phyloP scores from a whole-genome alignment of 106 monocot species.

The Dioscorea zingiberensis region DNA sequence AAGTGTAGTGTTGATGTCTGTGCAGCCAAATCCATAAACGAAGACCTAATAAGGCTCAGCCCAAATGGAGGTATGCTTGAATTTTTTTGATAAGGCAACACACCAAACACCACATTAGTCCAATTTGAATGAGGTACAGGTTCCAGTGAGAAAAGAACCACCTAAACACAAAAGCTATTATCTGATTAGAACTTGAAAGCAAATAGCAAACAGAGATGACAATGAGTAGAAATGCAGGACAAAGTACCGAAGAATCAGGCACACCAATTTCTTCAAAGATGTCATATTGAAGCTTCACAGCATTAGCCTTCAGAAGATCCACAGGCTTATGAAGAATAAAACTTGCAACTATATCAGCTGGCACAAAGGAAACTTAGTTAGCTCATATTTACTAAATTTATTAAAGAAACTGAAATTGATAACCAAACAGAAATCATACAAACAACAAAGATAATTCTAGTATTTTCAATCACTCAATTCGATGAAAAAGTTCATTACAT shows the following conservation, averaged over 20 bases:
- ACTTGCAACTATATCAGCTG: conserved; percentile 84
- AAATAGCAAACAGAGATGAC: too few relatives aligned
- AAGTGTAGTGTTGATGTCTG: conserved; percentile 57
- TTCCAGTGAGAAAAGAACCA: conserved; percentile 45
- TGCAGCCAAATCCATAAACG: conserved; percentile 54
- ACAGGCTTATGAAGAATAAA: conserved; percentile 68
- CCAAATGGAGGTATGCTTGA: conserved; percentile 58
- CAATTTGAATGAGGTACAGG: conserved; percentile 47
- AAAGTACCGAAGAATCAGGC: conserved; percentile 57
- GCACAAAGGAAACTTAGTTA: conserved; percentile 4
- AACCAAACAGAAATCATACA: background rate
- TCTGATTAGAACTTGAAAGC: too few relatives aligned
- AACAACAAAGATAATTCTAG: background rate
- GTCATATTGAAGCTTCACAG: conserved; percentile 64
- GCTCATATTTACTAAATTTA: background rate
- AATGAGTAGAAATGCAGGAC: background rate
- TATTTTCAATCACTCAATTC: background rate
- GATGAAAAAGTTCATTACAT: background rate
- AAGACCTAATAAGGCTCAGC: conserved; percentile 67
- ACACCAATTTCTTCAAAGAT: conserved; percentile 87
- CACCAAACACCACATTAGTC: conserved; percentile 81
- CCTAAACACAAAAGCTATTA: conserved; percentile 26
- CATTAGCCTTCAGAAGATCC: conserved; percentile 36
- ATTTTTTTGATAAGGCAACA: conserved; percentile 67
- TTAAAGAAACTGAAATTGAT: too few relatives aligned